Percentiles rank a stretch among this genome's conserved stretches.
These are phyloP conservation scores for Plasmodium vivax DNA, from an alignment of 169 alveolate genomes.

Conservation along the genomic window DNA sequence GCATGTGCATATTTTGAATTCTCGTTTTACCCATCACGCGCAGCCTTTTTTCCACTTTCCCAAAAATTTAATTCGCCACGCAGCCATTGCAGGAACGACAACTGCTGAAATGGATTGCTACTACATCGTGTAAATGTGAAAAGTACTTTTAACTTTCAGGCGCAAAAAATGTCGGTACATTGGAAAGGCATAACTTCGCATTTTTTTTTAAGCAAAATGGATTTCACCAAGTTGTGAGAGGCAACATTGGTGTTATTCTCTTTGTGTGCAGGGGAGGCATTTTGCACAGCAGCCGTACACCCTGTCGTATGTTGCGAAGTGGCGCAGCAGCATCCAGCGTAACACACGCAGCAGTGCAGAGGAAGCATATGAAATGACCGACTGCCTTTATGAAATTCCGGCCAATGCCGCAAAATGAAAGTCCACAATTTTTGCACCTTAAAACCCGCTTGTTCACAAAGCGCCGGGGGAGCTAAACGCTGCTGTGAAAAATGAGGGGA, in stretches of 20 bases:
- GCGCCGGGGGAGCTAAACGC: background rate
- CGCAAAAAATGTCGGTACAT: background rate
- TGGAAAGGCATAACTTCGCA: background rate
- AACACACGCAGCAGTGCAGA: background rate
- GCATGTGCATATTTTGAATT: background rate
- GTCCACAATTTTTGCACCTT: background rate
- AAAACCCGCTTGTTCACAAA: background rate
- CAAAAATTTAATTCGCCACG: background rate
- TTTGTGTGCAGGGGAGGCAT: background rate
- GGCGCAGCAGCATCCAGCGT: too few relatives aligned
- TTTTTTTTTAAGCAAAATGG: background rate
- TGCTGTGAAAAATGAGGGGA: background rate
- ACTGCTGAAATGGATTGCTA: background rate
- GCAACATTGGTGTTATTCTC: background rate
- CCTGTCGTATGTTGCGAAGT: background rate
- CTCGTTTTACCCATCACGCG: background rate
- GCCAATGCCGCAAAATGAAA: background rate
- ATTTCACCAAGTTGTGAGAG: background rate
- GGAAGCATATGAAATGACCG: background rate
- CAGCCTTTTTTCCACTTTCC: background rate
- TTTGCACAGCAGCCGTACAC: background rate
- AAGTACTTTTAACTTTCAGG: background rate
- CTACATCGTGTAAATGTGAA: background rate
- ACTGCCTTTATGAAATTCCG: background rate
- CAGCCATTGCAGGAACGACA: background rate